Conservation (phyloP, 352 stramenopile species). For the Phytophthora tubulina region DNA sequence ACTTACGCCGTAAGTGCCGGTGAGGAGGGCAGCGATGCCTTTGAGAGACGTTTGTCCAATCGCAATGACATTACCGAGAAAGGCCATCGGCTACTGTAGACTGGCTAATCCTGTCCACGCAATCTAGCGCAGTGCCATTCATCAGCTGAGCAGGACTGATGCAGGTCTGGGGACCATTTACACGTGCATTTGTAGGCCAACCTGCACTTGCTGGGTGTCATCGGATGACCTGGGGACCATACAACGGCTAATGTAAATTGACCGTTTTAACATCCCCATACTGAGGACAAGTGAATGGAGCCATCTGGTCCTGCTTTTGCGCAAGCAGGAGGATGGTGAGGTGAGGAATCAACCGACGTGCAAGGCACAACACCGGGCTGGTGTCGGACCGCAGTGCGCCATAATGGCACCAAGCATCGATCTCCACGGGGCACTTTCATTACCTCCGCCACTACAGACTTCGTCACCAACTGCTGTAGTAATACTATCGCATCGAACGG, state of each 20-base stretch:
- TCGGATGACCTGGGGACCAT: slow-evolving; percentile 26
- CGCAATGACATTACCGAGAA: background rate
- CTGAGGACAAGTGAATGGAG: slow-evolving; percentile 14
- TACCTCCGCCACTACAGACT: background rate
- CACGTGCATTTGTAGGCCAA: too few species aligned
- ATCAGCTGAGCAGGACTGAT: slow-evolving; percentile 17
- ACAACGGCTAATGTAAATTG: slow-evolving; percentile 9
- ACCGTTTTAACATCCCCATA: slow-evolving; percentile 33
- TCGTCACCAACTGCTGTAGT: background rate
- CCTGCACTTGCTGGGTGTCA: slow-evolving; percentile 15
- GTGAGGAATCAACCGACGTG: slow-evolving; percentile 44
- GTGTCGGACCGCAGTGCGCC: background rate
- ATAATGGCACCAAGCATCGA: background rate
- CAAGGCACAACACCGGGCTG: slow-evolving; percentile 25
- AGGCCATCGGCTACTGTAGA: background rate
- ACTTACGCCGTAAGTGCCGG: too few species aligned
- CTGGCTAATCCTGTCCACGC: slow-evolving; percentile 1
- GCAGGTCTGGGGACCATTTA: slow-evolving; percentile 23
- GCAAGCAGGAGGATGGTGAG: slow-evolving; percentile 38
- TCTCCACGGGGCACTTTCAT: background rate
- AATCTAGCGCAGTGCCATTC: background rate
- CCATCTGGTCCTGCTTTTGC: slow-evolving; percentile 42
- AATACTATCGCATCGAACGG: background rate
- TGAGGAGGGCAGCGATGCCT: background rate
- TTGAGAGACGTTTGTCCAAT: slow-evolving; percentile 34